Percentiles rank a stretch among this genome's conserved stretches.
Evolutionary conservation across 345 rosid species (phyloP).

Genomic region (Arabis hirsuta): DNA sequence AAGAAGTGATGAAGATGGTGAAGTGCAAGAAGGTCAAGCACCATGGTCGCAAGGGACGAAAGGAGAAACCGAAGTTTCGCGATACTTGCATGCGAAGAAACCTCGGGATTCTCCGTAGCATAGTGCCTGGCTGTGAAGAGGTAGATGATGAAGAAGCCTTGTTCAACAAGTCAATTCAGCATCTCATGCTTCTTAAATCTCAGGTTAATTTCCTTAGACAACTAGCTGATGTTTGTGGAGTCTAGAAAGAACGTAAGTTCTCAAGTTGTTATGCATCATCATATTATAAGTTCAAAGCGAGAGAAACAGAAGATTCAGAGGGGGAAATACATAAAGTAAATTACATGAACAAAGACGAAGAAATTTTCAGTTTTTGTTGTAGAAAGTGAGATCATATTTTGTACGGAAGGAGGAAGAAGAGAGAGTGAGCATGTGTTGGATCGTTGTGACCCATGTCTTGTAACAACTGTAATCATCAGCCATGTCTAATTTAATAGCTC

Average conservation of each 20-base stretch:
- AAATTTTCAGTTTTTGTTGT: constrained; percentile 40
- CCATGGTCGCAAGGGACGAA: constrained; percentile 33
- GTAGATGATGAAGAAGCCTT: constrained; percentile 49
- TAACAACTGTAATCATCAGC: constrained; percentile 69
- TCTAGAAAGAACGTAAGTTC: constrained; percentile 40
- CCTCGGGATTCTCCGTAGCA: constrained; percentile 43
- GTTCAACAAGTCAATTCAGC: constrained; percentile 56
- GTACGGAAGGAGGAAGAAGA: constrained; percentile 56
- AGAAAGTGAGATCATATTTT: constrained; percentile 57
- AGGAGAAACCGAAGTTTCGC: constrained; percentile 41
- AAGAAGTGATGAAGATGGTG: constrained; percentile 26
- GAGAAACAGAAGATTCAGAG: constrained; percentile 6
- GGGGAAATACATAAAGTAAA: background rate
- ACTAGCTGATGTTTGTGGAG: constrained; percentile 46
- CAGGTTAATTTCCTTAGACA: constrained; percentile 50
- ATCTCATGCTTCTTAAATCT: constrained; percentile 50
- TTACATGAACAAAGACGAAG: constrained; percentile 35
- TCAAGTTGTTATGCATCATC: constrained; percentile 33
- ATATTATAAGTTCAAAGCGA: constrained; percentile 13
- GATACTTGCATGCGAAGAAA: constrained; percentile 45
- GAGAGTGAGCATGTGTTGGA: constrained; percentile 70
- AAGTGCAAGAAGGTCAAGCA: constrained; percentile 33
- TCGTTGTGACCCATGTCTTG: constrained; percentile 73
- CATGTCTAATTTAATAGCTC: constrained; percentile 82
- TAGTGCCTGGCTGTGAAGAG: constrained; percentile 55